Base-by-base conservation (phyloP, 1,139 yeast species). In the Kluyveromyces marxianus region DNA sequence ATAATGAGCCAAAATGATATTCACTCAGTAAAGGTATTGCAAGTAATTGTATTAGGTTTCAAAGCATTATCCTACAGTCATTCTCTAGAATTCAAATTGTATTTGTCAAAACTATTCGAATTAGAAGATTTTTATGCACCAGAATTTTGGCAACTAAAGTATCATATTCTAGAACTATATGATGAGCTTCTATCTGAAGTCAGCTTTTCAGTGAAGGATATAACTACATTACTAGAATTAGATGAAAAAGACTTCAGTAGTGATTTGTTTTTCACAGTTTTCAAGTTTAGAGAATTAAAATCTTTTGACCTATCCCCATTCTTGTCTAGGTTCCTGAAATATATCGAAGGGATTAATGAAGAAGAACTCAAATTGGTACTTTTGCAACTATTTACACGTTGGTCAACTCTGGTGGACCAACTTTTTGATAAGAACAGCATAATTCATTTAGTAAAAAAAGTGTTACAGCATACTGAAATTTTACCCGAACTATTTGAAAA, bases 391-490 rank as follows among this genome's bases (percentile, higher is more conserved):
- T 68, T 79, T 45, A 53, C 57, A n/a, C 75, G 87, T 58, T 83
- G 87, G 87, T 56, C 72, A 30, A 71, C 81, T 0, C 47, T 81
- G 0, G 51, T 81, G 3, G 72, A 78, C 44, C 43, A 50, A 3
- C 54, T 60, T 44, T 69, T 74, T 54, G 42, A 62, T 2, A 50
- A 57, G 34, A 44, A 47, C 1, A 48, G 50, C 21, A 45, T 60
- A 24, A 37, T 44, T 25, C n/a, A 27, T 7, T 42, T 62, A 8
- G 37, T 56, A 7, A 44, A 45, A 3, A 30, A 43, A 3, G 33
- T 61, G 10, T 36, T 54, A 4, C 3, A 42, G 1, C 50, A 57
- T n/a, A 46, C 53, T 1, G 33, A 39, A 1, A 27, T 65, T 2
- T n/a, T 57, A 2, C 43, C 52, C 1, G 30, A 48, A 4, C 25